phyloP scores from a whole-genome alignment of 176 grass and related monocot species.

The Triticum monococcum region DNA sequence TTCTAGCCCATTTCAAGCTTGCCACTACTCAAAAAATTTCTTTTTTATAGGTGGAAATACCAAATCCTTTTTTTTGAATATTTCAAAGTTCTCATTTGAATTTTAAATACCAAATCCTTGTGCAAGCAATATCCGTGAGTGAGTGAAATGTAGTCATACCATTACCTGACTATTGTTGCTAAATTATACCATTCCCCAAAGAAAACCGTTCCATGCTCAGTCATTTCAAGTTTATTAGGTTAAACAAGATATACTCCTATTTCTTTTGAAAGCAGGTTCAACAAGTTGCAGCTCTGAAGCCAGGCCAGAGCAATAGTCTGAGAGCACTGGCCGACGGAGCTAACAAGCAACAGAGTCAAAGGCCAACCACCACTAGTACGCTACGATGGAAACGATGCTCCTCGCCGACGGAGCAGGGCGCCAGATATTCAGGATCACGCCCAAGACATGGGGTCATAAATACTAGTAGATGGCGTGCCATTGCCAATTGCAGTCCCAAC shows the following conservation, averaged over 20 bases:
- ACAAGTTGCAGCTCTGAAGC: background rate
- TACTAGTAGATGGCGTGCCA: no score
- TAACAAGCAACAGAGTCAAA: background rate
- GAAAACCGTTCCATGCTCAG: no score
- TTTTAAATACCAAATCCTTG: no score
- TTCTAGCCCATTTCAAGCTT: no score
- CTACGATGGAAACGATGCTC: background rate
- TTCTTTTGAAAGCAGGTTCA: background rate
- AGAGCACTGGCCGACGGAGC: background rate
- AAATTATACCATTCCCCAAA: background rate
- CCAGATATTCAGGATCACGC: slow-evolving; percentile 27
- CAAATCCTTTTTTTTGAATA: no score
- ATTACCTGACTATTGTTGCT: no score
- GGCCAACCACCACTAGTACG: background rate
- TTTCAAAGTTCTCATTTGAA: no score
- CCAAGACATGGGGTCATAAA: background rate
- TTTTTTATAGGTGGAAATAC: no score
- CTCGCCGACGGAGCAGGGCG: background rate
- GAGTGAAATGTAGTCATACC: no score
- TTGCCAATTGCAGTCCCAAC: background rate
- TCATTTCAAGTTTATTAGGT: background rate
- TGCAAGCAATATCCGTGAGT: no score
- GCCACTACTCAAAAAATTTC: no score
- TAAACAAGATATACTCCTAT: background rate
- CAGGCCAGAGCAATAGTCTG: background rate